Base-by-base conservation (phyloP, 202 grass and related monocot genomes). In the Tripidium arundinaceum region DNA sequence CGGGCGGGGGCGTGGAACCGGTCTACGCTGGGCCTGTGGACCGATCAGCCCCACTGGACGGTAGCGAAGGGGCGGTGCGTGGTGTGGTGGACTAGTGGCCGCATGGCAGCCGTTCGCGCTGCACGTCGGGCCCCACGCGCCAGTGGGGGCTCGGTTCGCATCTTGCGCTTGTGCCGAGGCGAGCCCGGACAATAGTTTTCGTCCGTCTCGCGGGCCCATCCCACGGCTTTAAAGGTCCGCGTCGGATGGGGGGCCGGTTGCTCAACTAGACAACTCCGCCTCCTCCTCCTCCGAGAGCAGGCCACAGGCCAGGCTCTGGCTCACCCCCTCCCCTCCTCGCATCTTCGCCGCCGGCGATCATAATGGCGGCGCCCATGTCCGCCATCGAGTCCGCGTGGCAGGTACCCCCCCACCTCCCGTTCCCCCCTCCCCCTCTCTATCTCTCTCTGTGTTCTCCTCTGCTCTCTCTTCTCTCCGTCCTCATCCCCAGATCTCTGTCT, bases 311-410 rank as follows among this genome's bases (percentile, higher is more conserved):
- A 24, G n/a, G 21, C 21, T 57, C 54, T 0, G 34, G 34, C 34
- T 36, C 34, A 8, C 37, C 37, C 37, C 5, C 34, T 6, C 34
- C 34, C 37, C 7, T 14, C 42, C 38, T 40, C 38, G 38, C 14
- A 49, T 49, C 46, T 49, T 49, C 46, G 15, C 46, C 46, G 46
- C 15, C 46, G 46, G 15, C 15, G 46, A 42, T 42, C 11, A 5
- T 60, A 68, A 79, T 87, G 86, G 86, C 68, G 68, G 60, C 80
- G 68, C 6, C 49, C 25, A 8, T 19, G 57, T 82, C 83, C 50
- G 59, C 76, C 70, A 28, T 94, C 80, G 80, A 91, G 16, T 91
- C 88, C 67, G 86, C 83, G 6, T 94, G 91, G 91, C 75, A 89
- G 88, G 91, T 91, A 81, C 47, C 16, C 45, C 45, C 9, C 26